phyloP scores from a whole-genome alignment of 2,329 filamentous ascomycete species.

The Stagonosporopsis cucurbitacearum region DNA sequence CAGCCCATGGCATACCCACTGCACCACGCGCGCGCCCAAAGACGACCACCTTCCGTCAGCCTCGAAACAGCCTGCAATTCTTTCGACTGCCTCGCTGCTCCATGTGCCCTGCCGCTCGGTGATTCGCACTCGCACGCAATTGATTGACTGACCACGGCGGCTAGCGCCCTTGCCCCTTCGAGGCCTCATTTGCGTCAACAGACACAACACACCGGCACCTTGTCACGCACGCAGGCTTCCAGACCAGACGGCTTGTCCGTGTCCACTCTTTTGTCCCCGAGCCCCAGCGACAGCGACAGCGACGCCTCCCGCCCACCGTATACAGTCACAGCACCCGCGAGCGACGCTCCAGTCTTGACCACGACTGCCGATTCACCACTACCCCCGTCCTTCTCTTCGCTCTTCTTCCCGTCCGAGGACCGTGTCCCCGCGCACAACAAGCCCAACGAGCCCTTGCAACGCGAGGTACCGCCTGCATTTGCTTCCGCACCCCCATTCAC shows the following conservation, averaged over 20 bases:
- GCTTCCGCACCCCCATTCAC: conserved; percentile 60
- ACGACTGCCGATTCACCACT: conserved; percentile 59
- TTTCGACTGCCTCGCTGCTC: conserved; percentile 21
- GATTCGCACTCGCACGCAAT: conserved; percentile 34
- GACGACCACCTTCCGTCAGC: conserved; percentile 16
- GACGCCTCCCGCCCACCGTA: conserved; percentile 34
- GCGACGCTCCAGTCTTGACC: conserved; percentile 45
- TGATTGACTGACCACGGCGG: conserved; percentile 25
- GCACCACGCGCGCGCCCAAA: conserved; percentile 23
- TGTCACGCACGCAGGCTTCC: conserved; percentile 53
- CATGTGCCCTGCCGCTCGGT: conserved; percentile 38
- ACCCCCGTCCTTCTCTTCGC: conserved; percentile 69
- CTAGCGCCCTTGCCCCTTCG: conserved; percentile 39
- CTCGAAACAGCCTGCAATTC: conserved; percentile 20
- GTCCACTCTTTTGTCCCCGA: conserved; percentile 51
- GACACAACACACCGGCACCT: conserved; percentile 48
- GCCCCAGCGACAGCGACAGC: conserved; percentile 18
- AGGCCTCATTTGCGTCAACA: conserved; percentile 24
- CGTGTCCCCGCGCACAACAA: conserved; percentile 57
- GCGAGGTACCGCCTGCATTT: conserved; percentile 56
- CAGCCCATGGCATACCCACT: conserved; percentile 21
- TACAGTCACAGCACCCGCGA: conserved; percentile 44
- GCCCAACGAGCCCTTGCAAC: conserved; percentile 45
- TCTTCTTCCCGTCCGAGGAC: conserved; percentile 62
- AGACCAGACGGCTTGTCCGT: conserved; percentile 54